These are phyloP conservation scores for Candida morakotiae DNA, from an alignment of 805 yeast species.

Conservation along the genomic window DNA sequence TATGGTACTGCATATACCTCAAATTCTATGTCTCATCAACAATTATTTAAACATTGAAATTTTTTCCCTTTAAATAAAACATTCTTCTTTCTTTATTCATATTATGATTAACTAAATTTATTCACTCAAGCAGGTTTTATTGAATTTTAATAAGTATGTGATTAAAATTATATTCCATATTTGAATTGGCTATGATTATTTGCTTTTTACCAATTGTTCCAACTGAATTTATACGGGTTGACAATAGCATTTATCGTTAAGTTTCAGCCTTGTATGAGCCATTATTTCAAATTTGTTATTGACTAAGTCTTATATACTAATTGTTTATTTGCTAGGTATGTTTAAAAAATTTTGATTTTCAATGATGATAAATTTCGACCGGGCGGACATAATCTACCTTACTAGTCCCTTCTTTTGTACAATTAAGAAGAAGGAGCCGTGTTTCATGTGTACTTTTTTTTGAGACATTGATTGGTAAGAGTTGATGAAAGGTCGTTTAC, in stretches of 20 bases:
- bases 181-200: conserved; percentile 40
- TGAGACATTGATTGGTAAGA: conserved; percentile 35
- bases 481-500: conserved; percentile 46
- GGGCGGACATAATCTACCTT: conserved; percentile 46
- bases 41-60: too few species aligned
- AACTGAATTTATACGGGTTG: conserved; percentile 47
- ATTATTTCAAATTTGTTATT: not conserved
- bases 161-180: not conserved
- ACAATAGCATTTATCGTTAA: conserved; percentile 47
- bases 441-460: conserved; percentile 41
- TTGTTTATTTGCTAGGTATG: conserved; percentile 13
- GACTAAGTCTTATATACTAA: conserved; percentile 12
- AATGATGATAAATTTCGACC: conserved; percentile 46
- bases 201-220: conserved; percentile 50
- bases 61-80: too few species aligned
- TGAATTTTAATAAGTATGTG: conserved; percentile 6
- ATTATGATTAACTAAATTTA: too few species aligned
- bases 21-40: too few species aligned
- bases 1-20: conserved; percentile 8
- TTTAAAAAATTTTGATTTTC: conserved; percentile 10
- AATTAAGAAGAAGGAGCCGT: conserved; percentile 39
- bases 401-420: conserved; percentile 38
- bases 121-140: conserved; percentile 1
- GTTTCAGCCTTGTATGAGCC: conserved; percentile 54
- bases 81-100: too few species aligned